Base-by-base conservation (phyloP, 345 rosid species). In the Salix brachista region DNA sequence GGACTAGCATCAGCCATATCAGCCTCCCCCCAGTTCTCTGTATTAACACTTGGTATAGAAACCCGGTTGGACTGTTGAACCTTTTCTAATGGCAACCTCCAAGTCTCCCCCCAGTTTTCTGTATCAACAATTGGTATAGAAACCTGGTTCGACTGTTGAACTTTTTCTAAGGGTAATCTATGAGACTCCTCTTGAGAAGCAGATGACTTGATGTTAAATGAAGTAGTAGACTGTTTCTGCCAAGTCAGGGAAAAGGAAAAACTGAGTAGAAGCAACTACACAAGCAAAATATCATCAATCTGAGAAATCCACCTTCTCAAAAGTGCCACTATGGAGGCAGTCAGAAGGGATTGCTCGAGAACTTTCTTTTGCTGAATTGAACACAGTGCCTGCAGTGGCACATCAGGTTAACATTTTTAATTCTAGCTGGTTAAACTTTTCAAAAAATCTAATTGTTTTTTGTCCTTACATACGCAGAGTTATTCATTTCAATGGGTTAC, bases 1-100 rank as follows among this genome's bases (percentile, higher is more conserved):
- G 98, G 99, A 90, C 99, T 96, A 61, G 81, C 90, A 84, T 96
- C 99, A 70, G 94, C 98, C 99, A 96, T 96, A 77, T 69, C 76
- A 71, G 81, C 84, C 80, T 80, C 86, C 72, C 82, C 85, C 81
- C 84, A 86, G 76, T 82, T 84, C 79, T 84, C 88, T 70, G 86
- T 80, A 76, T 76, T 71, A 79, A 80, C 78, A 80, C 84, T 77
- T 82, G 87, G 78, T 69, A 78, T 37, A 30, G 86, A 80, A 56
- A 82, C 81, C 71, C 72, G 79, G 82, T 79, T 75, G 80, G 77
- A 73, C 58, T 67, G 78, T 68, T 81, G 86, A 84, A 81, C 77
- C 80, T 80, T 90, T 75, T 83, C 80, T 68, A 23, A 9, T 25
- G 25, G 64, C 25, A 58, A 58, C 28, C 12, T 58, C 64, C 25